Conservation (phyloP, 2,329 filamentous ascomycete genomes). For the Venturia carpophila region DNA sequence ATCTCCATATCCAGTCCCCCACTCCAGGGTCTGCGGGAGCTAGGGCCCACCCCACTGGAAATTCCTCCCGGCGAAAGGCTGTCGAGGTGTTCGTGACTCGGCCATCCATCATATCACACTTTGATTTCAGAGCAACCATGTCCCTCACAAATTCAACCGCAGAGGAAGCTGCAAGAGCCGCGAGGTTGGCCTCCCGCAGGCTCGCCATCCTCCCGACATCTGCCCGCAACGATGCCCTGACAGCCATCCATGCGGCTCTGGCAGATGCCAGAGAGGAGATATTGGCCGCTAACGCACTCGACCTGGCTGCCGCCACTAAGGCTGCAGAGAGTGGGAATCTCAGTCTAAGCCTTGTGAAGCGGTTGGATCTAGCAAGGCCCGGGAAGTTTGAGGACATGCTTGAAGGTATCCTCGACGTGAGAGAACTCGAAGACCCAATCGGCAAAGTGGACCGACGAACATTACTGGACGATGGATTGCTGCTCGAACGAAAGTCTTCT, state of each 20-base stretch:
- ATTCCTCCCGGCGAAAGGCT: background rate
- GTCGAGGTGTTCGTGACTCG: background rate
- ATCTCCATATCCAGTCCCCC: background rate
- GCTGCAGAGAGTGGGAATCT: constrained; percentile 69
- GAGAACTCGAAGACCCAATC: constrained; percentile 77
- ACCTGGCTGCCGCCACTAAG: constrained; percentile 65
- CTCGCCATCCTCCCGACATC: constrained; percentile 70
- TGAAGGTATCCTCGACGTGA: constrained; percentile 84
- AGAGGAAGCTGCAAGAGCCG: constrained; percentile 65
- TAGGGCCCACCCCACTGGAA: background rate
- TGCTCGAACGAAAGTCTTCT: constrained; percentile 80
- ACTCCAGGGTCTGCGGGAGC: too few species aligned
- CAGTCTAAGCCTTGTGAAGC: constrained; percentile 75
- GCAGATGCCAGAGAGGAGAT: constrained; percentile 62
- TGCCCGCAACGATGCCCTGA: constrained; percentile 77
- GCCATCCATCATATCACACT: background rate
- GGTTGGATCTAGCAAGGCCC: constrained; percentile 74
- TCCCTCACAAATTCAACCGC: constrained; percentile 83
- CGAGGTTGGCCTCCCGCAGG: constrained; percentile 72
- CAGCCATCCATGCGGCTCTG: constrained; percentile 73
- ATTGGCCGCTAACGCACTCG: constrained; percentile 75
- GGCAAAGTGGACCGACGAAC: constrained; percentile 79
- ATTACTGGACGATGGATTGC: constrained; percentile 74
- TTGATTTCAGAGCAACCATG: constrained; percentile 45
- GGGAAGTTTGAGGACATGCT: constrained; percentile 99